Evolutionary conservation across 176 grass and related monocot species (phyloP).

Genomic region (Aegilops umbellulata): DNA sequence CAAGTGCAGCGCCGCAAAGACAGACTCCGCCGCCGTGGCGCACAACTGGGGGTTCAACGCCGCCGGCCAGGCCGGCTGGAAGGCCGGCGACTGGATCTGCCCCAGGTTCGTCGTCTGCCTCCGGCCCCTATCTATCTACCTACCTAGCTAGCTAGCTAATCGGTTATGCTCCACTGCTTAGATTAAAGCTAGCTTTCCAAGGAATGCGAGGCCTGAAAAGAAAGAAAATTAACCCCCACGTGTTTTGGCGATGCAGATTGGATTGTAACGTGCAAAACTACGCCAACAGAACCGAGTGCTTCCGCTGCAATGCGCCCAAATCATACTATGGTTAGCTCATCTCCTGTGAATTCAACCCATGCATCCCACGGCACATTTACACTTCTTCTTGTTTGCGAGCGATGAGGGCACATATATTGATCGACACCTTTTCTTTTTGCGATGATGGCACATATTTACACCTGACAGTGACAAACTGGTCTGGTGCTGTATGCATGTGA

Average conservation of each 20-base stretch:
- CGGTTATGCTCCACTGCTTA: not conserved
- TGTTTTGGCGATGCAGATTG: slow-evolving; percentile 29
- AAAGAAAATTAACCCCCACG: not conserved
- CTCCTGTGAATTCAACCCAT: not conserved
- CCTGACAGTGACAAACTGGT: slow-evolving; percentile 22
- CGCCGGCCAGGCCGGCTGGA: slow-evolving; percentile 57
- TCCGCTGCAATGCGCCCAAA: slow-evolving; percentile 69
- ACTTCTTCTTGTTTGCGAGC: not conserved
- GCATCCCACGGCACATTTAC: not conserved
- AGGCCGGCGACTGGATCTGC: slow-evolving; percentile 90
- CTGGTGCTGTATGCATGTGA: not conserved
- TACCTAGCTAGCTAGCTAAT: not conserved
- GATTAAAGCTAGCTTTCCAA: not conserved
- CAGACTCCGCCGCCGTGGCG: slow-evolving; percentile 57
- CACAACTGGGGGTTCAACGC: slow-evolving; percentile 67
- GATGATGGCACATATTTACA: slow-evolving; percentile 8
- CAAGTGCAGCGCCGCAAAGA: slow-evolving; percentile 78
- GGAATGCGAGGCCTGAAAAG: slow-evolving; percentile 17
- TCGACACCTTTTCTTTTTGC: not conserved
- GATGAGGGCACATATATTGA: not conserved
- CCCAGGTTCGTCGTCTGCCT: slow-evolving; percentile 38
- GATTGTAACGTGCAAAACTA: slow-evolving; percentile 85
- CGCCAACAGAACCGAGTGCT: slow-evolving; percentile 81
- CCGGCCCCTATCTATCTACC: not conserved
- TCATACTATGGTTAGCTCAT: slow-evolving; percentile 49